Evolutionary conservation across 1,284 basidiomycete species (phyloP), one percentile per base, ranked within the genome.

Genomic region (Sporisorium iseilematis-ciliati): DNA sequence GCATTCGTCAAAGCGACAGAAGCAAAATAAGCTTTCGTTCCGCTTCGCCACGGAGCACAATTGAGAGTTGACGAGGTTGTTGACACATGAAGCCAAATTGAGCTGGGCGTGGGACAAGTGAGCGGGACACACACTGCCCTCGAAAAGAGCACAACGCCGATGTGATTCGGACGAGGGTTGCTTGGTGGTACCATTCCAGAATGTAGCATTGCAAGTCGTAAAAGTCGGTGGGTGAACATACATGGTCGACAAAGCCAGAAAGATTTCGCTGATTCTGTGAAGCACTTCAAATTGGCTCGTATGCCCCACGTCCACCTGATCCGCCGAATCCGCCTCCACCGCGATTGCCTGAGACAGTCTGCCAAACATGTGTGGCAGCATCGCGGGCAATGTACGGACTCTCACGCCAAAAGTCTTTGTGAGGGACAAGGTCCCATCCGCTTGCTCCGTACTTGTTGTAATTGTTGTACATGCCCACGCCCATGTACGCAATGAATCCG

Each of bases 391-490:
- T 55, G 59, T 75, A 79, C 2, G 81, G 81, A 33, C 66, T 61
- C 40, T 82, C 80, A 31, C 79, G 57, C 81, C 81, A 82, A 49
- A 81, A 79, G 55, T 80, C 77, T 43, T 78, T 75, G 57, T 82
- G 74, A 7, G 81, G 81, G 0, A 82, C 58, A 1, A 80, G 57
- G 49, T 82, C 81, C 81, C 81, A 82, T 12, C 81, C 81, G 31
- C 54, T 75, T 0, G 79, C 78, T 14, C 81, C 81, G 51, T 81
- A 82, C 29, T 80, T 75, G 58, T 65, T 77, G 55, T 80, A 79
- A 62, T 82, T 82, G 57, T 70, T 65, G 75, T 79, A 81, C 55
- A 80, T 75, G 10, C 79, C 79, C 0, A 69, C 48, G 7, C 57
- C 75, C 65, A 81, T 62, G 57, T 81, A 81, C 16, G 57, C 58